Evolutionary conservation across 208 protist species (phyloP).

Genomic region (Leishmania amazonensis): DNA sequence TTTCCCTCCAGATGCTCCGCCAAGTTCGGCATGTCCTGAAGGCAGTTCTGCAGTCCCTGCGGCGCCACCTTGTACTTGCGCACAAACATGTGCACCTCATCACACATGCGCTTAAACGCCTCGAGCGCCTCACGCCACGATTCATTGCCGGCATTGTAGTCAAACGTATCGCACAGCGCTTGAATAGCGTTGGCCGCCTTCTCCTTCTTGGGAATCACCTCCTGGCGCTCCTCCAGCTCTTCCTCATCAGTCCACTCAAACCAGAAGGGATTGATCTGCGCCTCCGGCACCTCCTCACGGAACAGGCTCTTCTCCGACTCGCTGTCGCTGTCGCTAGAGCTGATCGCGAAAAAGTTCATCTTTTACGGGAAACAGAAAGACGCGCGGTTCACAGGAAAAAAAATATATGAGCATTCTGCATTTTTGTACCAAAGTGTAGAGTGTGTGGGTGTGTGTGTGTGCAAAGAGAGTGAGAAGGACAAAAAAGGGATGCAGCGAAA

Average conservation of each 20-base stretch:
- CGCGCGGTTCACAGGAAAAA: not conserved
- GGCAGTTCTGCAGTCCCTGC: constrained; percentile 44
- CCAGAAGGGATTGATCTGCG: constrained; percentile 74
- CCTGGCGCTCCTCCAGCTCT: constrained; percentile 55
- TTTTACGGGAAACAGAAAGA: constrained; percentile 12
- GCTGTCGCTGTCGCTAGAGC: constrained; percentile 61
- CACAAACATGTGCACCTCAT: constrained; percentile 26
- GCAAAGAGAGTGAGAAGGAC: too few relatives aligned
- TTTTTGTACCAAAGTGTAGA: not conserved
- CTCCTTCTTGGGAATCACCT: constrained; percentile 63
- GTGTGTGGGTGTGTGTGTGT: not conserved
- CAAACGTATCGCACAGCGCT: constrained; percentile 51
- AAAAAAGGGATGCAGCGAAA: not conserved
- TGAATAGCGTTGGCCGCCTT: constrained; percentile 60
- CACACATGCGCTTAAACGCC: constrained; percentile 40
- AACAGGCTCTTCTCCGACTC: constrained; percentile 52
- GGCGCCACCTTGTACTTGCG: constrained; percentile 54
- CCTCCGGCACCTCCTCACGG: constrained; percentile 46
- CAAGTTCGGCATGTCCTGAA: constrained; percentile 56
- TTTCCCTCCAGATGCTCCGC: constrained; percentile 47
- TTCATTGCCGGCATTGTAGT: constrained; percentile 51
- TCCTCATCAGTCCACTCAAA: constrained; percentile 80
- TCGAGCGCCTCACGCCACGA: constrained; percentile 36
- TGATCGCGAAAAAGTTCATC: constrained; percentile 40
- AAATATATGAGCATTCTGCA: not conserved